These are phyloP conservation scores for Arachis hypogaea DNA, from an alignment of 306 rosid species.

Conservation along the genomic window DNA sequence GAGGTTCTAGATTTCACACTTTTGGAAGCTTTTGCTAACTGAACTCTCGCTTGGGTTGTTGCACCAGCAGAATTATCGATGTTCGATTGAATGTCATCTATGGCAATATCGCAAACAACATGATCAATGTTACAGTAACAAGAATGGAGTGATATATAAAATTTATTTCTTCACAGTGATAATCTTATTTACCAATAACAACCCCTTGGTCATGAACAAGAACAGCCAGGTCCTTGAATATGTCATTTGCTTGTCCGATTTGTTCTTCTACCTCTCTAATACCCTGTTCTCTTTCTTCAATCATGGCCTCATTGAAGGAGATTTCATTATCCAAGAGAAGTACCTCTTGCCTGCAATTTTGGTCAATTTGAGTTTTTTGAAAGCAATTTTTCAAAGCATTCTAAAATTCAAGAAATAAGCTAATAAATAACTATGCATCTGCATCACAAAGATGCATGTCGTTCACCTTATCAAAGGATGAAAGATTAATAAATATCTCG, in stretches of 20 bases:
- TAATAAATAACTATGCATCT: not conserved
- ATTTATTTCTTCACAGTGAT: constrained; percentile 3
- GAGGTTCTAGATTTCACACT: constrained; percentile 59
- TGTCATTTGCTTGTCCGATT: constrained; percentile 74
- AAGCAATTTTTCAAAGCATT: constrained; percentile 13
- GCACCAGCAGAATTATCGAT: constrained; percentile 64
- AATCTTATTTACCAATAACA: constrained; percentile 62
- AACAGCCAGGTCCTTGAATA: constrained; percentile 86
- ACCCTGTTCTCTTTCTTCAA: constrained; percentile 87
- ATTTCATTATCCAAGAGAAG: constrained; percentile 63
- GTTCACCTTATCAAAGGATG: not conserved
- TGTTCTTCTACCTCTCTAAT: constrained; percentile 73
- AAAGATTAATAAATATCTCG: constrained; percentile 16
- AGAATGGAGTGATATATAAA: constrained; percentile 23
- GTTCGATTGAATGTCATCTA: constrained; percentile 78
- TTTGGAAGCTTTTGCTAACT: constrained; percentile 69
- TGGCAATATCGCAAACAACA: constrained; percentile 24
- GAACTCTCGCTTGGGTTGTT: constrained; percentile 59
- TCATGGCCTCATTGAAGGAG: constrained; percentile 80
- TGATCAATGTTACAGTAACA: constrained; percentile 30
- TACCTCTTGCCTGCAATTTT: constrained; percentile 68
- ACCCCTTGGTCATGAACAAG: constrained; percentile 83
- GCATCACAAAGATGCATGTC: constrained; percentile 1
- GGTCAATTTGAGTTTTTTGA: constrained; percentile 21
- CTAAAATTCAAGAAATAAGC: constrained; percentile 3